Evolutionary conservation across 2,329 filamentous ascomycete species (phyloP).

Genomic region (Epichloe uncinata): DNA sequence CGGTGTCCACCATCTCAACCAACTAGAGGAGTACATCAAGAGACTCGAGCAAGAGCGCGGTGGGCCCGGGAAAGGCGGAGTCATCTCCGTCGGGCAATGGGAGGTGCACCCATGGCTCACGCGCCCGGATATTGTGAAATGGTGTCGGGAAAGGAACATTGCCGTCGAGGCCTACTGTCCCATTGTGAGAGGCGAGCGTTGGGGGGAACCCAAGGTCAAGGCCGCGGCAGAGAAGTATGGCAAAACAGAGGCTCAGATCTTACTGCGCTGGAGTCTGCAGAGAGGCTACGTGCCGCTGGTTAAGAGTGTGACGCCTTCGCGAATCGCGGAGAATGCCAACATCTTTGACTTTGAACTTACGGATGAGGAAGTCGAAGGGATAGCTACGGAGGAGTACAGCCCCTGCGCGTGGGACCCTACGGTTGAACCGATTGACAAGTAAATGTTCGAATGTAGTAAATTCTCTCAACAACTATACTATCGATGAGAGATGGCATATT

Average conservation of each 20-base stretch:
- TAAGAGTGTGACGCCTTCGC: constrained; percentile 55
- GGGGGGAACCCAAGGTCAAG: constrained; percentile 54
- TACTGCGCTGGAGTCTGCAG: constrained; percentile 72
- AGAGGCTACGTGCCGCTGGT: constrained; percentile 62
- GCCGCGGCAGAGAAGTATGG: constrained; percentile 56
- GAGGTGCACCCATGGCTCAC: constrained; percentile 85
- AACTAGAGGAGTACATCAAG: constrained; percentile 44
- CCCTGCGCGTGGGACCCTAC: constrained; percentile 45
- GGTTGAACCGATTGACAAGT: constrained; percentile 30
- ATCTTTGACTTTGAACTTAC: constrained; percentile 43
- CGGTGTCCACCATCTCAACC: constrained; percentile 47
- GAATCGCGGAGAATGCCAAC: constrained; percentile 51
- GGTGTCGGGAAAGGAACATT: constrained; percentile 53
- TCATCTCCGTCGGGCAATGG: constrained; percentile 74
- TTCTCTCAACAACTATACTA: too few relatives aligned
- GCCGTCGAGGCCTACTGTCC: constrained; percentile 52
- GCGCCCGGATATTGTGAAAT: constrained; percentile 64
- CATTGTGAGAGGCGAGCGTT: constrained; percentile 53
- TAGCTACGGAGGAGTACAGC: constrained; percentile 39
- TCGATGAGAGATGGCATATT: too few relatives aligned
- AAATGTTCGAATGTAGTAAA: background rate
- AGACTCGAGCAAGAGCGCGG: constrained; percentile 49
- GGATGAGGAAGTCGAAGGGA: constrained; percentile 34
- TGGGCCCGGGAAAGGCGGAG: constrained; percentile 50
- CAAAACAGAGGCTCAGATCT: constrained; percentile 61